phyloP scores from a whole-genome alignment of 805 yeast genomes.

The Candida jianshihensis region DNA sequence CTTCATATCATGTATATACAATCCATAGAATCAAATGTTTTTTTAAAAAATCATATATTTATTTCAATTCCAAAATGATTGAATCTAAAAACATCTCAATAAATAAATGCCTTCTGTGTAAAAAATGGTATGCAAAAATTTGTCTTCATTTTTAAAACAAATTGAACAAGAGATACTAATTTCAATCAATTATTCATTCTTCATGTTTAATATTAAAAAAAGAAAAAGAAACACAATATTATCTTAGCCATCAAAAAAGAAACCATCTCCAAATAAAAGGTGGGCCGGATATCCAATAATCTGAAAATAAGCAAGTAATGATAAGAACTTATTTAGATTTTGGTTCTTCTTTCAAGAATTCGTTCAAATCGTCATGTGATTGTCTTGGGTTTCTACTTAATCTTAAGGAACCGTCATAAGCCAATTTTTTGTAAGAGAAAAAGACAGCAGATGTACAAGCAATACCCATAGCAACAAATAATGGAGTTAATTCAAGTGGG shows the following conservation, averaged over 20 bases:
- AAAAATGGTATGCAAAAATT: neutral
- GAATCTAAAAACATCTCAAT: neutral
- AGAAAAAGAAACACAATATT: too few relatives aligned
- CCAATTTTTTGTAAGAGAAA: slow-evolving; percentile 46
- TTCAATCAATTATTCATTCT: too few relatives aligned
- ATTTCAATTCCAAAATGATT: neutral
- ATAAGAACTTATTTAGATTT: slow-evolving; percentile 7
- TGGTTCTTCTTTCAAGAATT: slow-evolving; percentile 18
- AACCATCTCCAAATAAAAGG: too few relatives aligned
- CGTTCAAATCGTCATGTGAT: slow-evolving; percentile 11
- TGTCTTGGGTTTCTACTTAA: slow-evolving; percentile 42
- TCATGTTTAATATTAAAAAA: too few relatives aligned
- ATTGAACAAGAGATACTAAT: too few relatives aligned
- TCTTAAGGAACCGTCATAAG: slow-evolving; percentile 42
- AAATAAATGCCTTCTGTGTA: slow-evolving; percentile 1
- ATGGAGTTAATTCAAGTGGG: slow-evolving; percentile 54
- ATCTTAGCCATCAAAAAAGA: too few relatives aligned
- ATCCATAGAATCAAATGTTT: neutral
- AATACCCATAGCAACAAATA: slow-evolving; percentile 49
- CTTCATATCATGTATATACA: slow-evolving; percentile 1
- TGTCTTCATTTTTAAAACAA: neutral
- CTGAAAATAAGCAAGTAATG: slow-evolving; percentile 2
- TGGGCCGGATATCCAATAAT: slow-evolving; percentile 3
- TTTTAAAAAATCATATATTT: neutral
- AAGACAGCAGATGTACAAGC: slow-evolving; percentile 43